These are phyloP conservation scores for Isatis lusitanica DNA, from an alignment of 441 rosid species.

Conservation along the genomic window DNA sequence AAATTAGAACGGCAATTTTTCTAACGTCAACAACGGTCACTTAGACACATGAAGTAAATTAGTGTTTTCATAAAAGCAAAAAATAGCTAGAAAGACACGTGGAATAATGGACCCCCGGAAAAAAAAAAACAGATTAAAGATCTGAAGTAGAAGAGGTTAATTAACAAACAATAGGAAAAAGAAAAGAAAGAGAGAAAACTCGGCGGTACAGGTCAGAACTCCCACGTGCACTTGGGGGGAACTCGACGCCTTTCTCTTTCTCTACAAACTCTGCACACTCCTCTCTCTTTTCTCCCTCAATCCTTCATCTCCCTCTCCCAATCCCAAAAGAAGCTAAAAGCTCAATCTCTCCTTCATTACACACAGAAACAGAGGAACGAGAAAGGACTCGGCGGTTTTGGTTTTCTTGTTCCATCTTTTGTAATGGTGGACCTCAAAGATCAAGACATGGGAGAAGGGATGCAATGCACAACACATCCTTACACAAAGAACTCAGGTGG, in stretches of 20 bases:
- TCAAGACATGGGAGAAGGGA: slow-evolving; percentile 73
- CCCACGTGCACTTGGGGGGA: slow-evolving; percentile 78
- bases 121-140: neutral
- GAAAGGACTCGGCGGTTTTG: neutral
- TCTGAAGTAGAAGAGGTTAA: neutral
- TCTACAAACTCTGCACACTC: slow-evolving; percentile 20
- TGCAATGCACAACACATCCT: slow-evolving; percentile 83
- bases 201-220: slow-evolving; percentile 31
- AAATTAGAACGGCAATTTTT: neutral
- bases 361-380: slow-evolving; percentile 22
- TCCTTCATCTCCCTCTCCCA: neutral
- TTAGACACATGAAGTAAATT: neutral
- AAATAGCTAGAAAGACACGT: slow-evolving; percentile 16
- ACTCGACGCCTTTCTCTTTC: slow-evolving; percentile 39
- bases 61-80: slow-evolving; percentile 8
- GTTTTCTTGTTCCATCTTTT: neutral
- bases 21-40: slow-evolving; percentile 7
- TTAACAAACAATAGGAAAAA: neutral
- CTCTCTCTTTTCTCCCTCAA: neutral
- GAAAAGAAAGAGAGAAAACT: neutral
- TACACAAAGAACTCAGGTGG: slow-evolving; percentile 81
- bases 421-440: slow-evolving; percentile 46
- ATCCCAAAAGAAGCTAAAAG: slow-evolving; percentile 20
- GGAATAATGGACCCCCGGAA: neutral
- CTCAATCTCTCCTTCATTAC: slow-evolving; percentile 4